Conservation (phyloP, 371 early-diverging fungal genomes). For the Syncephalastrum racemosum region DNA sequence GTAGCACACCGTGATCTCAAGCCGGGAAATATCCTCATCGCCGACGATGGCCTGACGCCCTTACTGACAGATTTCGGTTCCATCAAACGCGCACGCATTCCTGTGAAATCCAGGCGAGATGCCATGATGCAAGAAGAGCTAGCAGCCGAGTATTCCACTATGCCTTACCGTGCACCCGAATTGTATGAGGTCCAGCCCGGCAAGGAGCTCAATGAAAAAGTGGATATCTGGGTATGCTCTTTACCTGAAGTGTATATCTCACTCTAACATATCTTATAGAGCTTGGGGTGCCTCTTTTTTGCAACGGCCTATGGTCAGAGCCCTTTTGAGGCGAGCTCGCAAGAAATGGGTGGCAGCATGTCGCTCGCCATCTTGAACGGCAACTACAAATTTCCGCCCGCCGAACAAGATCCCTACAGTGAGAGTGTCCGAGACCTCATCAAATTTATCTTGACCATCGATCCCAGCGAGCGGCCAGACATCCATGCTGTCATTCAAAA, state of each 20-base stretch:
- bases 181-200: constrained; percentile 74
- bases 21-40: constrained; percentile 62
- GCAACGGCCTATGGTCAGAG: constrained; percentile 68
- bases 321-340: constrained; percentile 68
- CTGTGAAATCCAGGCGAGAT: constrained; percentile 54
- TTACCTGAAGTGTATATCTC: neutral
- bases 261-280: constrained; percentile 5
- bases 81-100: constrained; percentile 54
- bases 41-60: constrained; percentile 65
- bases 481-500: constrained; percentile 38
- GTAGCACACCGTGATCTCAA: constrained; percentile 74
- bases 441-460: constrained; percentile 58
- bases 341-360: constrained; percentile 70
- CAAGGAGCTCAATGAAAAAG: constrained; percentile 60
- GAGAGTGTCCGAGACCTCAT: constrained; percentile 60
- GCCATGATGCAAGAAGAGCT: constrained; percentile 58
- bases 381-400: constrained; percentile 53
- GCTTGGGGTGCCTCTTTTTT: constrained; percentile 67
- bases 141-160: constrained; percentile 61
- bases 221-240: constrained; percentile 70
- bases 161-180: constrained; percentile 79
- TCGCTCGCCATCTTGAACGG: constrained; percentile 69
- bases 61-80: constrained; percentile 78
- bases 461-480: constrained; percentile 66
- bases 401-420: constrained; percentile 48